Evolutionary conservation across 2,329 filamentous ascomycete genomes (phyloP).

Genomic region (Paramyrothecium roridum): DNA sequence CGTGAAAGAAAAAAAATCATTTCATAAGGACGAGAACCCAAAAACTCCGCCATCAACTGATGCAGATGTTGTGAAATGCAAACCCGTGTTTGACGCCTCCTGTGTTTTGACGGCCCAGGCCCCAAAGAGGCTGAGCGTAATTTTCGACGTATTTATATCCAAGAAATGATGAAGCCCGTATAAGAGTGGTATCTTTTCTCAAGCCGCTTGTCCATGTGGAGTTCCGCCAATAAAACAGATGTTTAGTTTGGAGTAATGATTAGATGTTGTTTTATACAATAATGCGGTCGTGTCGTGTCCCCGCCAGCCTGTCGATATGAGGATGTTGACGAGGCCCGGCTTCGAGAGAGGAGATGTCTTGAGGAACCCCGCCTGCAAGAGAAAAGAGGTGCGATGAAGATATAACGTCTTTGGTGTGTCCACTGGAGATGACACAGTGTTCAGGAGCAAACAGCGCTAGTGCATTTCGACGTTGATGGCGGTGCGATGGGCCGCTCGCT

Average conservation of each 20-base stretch:
- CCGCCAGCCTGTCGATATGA: constrained; percentile 9
- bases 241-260: constrained; percentile 16
- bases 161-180: constrained; percentile 26
- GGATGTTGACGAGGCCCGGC: background rate
- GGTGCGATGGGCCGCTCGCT: constrained; percentile 22
- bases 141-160: constrained; percentile 7
- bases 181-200: constrained; percentile 45
- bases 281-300: background rate
- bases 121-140: constrained; percentile 27
- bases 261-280: constrained; percentile 46
- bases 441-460: constrained; percentile 32
- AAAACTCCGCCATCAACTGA: constrained; percentile 32
- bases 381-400: constrained; percentile 38
- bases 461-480: constrained; percentile 21
- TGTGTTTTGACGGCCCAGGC: constrained; percentile 39
- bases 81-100: constrained; percentile 32
- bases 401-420: constrained; percentile 36
- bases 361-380: constrained; percentile 35
- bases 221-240: background rate
- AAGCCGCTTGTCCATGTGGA: constrained; percentile 20
- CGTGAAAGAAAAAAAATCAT: constrained; percentile 25
- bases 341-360: constrained; percentile 22
- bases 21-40: constrained; percentile 21
- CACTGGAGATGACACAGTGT: constrained; percentile 50
- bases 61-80: constrained; percentile 45